A percentile compares a stretch with the other conserved stretches of the same genome.
These are phyloP conservation scores for Coix lacrymajobi DNA, from an alignment of 176 grass and related monocot genomes.

Conservation along the genomic window DNA sequence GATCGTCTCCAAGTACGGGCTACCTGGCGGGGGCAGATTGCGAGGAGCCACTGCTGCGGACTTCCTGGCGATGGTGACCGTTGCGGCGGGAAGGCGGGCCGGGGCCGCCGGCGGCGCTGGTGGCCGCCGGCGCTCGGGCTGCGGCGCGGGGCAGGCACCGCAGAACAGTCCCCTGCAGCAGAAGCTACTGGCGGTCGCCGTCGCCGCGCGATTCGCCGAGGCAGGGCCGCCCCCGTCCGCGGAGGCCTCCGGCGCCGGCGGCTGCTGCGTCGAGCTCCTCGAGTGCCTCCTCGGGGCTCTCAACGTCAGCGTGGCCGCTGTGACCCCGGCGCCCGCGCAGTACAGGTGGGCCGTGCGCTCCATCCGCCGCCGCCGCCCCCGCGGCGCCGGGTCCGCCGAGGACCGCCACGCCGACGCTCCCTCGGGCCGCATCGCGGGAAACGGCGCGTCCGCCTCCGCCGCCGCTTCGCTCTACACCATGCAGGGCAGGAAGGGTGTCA, in stretches of 20 bases:
- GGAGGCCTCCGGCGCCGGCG: neutral
- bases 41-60: neutral
- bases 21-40: neutral
- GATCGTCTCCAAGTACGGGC: neutral
- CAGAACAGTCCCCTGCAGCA: conserved; percentile 19
- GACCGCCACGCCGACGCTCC: neutral
- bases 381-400: conserved; percentile 19
- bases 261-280: conserved; percentile 49
- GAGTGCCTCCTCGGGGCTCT: conserved; percentile 57
- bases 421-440: conserved; percentile 45
- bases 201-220: conserved; percentile 33
- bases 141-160: conserved; percentile 16
- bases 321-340: conserved; percentile 4
- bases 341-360: conserved; percentile 10
- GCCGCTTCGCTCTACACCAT: conserved; percentile 72
- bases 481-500: conserved; percentile 90
- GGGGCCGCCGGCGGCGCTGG: neutral
- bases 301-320: conserved; percentile 32
- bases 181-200: conserved; percentile 33
- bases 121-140: conserved; percentile 17
- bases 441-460: conserved; percentile 42
- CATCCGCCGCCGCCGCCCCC: conserved; percentile 17
- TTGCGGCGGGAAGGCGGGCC: conserved; percentile 5
- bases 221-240: neutral
- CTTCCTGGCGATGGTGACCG: conserved; percentile 15